A percentile compares a stretch with the other conserved stretches of the same genome.
Evolutionary conservation across 805 yeast species (phyloP).

Genomic region (Sugiyamaella mastotermitis): DNA sequence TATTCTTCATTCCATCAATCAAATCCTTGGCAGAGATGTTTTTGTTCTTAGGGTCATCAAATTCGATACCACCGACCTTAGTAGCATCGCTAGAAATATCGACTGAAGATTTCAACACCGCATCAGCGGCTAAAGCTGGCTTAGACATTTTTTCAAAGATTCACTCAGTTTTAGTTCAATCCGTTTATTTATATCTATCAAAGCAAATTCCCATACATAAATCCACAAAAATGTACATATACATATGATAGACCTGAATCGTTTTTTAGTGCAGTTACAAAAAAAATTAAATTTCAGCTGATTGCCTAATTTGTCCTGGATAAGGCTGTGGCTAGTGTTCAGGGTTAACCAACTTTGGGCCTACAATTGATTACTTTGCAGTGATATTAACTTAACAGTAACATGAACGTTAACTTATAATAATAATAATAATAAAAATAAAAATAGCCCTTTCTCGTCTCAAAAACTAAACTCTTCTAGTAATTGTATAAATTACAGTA

Average conservation of each 20-base stretch:
- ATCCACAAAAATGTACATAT: constrained; percentile 6
- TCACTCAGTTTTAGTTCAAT: neutral
- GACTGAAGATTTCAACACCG: constrained; percentile 79
- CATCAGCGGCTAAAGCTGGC: constrained; percentile 81
- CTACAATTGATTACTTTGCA: no score
- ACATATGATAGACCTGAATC: constrained; percentile 5
- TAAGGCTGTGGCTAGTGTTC: no score
- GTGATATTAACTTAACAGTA: no score
- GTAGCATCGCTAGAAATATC: constrained; percentile 79
- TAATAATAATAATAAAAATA: no score
- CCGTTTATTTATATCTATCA: constrained; percentile 8
- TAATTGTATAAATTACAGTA: no score
- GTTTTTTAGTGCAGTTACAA: no score
- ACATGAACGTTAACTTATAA: no score
- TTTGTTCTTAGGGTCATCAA: constrained; percentile 67
- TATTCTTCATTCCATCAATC: constrained; percentile 75
- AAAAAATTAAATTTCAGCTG: no score
- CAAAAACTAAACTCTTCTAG: no score
- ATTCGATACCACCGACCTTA: constrained; percentile 84
- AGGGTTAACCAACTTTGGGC: no score
- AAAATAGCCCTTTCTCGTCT: no score
- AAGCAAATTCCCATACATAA: constrained; percentile 1
- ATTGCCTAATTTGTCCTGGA: no score
- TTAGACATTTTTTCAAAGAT: constrained; percentile 3
- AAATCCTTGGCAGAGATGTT: constrained; percentile 77